Conservation (phyloP, 2,329 filamentous ascomycete genomes). For the Zasmidium cellare region DNA sequence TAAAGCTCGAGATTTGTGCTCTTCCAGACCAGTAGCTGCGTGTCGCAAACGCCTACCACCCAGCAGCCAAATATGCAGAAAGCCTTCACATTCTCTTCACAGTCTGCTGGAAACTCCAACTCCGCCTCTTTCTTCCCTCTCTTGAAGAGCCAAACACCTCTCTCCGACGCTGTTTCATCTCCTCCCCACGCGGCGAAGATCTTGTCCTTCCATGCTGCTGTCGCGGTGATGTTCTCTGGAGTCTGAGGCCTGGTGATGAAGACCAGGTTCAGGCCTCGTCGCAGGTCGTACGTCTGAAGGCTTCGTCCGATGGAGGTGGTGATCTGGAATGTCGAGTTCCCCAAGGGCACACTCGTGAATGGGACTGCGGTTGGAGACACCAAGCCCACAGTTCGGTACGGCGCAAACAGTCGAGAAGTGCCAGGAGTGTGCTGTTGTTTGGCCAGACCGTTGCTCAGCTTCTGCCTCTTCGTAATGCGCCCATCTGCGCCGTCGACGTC, state of each 20-base stretch:
- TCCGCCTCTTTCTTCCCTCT: constrained; percentile 81
- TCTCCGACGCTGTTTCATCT: constrained; percentile 48
- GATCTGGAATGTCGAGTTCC: constrained; percentile 95
- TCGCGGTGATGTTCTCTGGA: constrained; percentile 81
- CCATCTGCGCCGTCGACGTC: constrained; percentile 20
- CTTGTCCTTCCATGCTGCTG: constrained; percentile 80
- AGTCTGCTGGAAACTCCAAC: constrained; percentile 65
- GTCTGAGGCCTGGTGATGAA: constrained; percentile 93
- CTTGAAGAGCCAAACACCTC: constrained; percentile 89
- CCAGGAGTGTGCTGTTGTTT: constrained; percentile 26
- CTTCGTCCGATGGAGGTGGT: constrained; percentile 90
- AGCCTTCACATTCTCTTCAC: constrained; percentile 71
- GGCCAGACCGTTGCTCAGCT: constrained; percentile 44
- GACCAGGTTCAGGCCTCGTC: constrained; percentile 83
- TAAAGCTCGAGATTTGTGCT: constrained; percentile 81
- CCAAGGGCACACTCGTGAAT: constrained; percentile 83
- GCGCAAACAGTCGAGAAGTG: constrained; percentile 81
- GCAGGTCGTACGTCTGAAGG: constrained; percentile 93
- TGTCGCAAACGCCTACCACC: constrained; percentile 77
- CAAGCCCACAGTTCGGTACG: constrained; percentile 90
- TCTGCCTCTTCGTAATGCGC: constrained; percentile 67
- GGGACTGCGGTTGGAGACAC: constrained; percentile 89
- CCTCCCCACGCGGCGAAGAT: constrained; percentile 90
- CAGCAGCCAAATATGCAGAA: constrained; percentile 85
- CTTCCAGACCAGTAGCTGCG: constrained; percentile 87